These are phyloP conservation scores for Daedaleopsis nitida DNA, from an alignment of 768 basidiomycete genomes.

Conservation along the genomic window DNA sequence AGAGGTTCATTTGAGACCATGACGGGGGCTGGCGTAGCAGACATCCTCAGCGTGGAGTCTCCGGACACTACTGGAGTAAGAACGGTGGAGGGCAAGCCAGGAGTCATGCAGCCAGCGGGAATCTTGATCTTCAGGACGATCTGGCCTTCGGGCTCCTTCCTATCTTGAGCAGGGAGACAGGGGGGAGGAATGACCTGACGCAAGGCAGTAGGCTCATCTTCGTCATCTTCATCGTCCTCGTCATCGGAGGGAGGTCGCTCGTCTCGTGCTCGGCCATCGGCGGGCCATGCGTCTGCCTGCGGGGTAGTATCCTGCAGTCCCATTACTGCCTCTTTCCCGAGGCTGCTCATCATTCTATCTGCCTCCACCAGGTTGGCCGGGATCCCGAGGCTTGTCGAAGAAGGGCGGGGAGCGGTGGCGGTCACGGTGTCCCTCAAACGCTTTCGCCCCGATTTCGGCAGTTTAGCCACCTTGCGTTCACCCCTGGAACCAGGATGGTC, in stretches of 20 bases:
- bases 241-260: conserved; percentile 4
- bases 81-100: neutral
- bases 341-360: conserved; percentile 18
- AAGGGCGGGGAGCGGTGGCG: neutral
- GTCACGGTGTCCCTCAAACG: neutral
- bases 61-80: neutral
- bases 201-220: too few relatives aligned
- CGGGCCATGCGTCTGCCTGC: neutral
- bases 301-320: neutral
- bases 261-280: neutral
- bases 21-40: neutral
- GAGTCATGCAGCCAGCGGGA: neutral
- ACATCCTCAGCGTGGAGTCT: neutral
- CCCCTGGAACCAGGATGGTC: neutral
- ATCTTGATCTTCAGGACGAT: too few relatives aligned
- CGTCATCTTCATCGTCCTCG: conserved; percentile 13
- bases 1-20: neutral
- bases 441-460: neutral
- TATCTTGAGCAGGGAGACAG: too few relatives aligned
- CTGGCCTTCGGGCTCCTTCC: too few relatives aligned
- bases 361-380: conserved; percentile 3
- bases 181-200: too few relatives aligned
- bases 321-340: conserved; percentile 11
- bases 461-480: neutral
- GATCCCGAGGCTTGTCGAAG: neutral